These are phyloP conservation scores for Infundibulicybe gibba DNA, from an alignment of 768 basidiomycete genomes.

Conservation along the genomic window DNA sequence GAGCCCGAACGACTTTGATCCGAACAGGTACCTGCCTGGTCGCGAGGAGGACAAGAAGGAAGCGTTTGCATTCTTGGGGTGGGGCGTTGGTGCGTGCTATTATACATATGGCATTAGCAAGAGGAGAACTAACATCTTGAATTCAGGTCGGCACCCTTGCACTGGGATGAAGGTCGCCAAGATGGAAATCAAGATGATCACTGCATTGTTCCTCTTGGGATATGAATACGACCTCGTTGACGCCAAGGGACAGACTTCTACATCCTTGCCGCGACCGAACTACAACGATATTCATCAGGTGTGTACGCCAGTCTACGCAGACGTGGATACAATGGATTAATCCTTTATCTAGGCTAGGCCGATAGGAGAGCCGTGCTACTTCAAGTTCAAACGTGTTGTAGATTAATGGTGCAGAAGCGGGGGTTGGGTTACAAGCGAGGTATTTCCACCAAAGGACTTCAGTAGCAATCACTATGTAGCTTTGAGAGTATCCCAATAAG, in stretches of 20 bases:
- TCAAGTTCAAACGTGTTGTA: too few species aligned
- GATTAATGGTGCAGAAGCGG: too few species aligned
- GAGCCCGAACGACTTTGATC: slow-evolving; percentile 31
- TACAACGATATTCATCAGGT: slow-evolving; percentile 29
- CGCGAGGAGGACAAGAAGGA: slow-evolving; percentile 32
- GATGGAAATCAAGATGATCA: slow-evolving; percentile 32
- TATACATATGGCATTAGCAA: background rate
- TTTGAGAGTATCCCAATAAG: too few species aligned
- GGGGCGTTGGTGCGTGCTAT: slow-evolving; percentile 31
- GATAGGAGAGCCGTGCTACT: too few species aligned
- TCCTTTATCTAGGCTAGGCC: too few species aligned
- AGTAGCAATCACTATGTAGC: too few species aligned
- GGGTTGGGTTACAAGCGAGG: too few species aligned
- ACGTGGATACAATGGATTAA: too few species aligned
- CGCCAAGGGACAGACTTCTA: slow-evolving; percentile 20
- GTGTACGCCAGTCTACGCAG: background rate
- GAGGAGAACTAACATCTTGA: too few species aligned
- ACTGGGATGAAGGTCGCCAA: slow-evolving; percentile 35
- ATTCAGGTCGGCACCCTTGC: slow-evolving; percentile 33
- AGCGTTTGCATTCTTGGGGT: slow-evolving; percentile 28
- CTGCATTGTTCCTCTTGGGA: slow-evolving; percentile 26
- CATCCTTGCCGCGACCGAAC: slow-evolving; percentile 23
- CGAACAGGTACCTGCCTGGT: slow-evolving; percentile 23
- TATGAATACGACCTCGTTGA: slow-evolving; percentile 34
- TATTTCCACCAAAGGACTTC: too few species aligned